phyloP scores from a whole-genome alignment of 352 stramenopile genomes.

The Pythium aquatile region DNA sequence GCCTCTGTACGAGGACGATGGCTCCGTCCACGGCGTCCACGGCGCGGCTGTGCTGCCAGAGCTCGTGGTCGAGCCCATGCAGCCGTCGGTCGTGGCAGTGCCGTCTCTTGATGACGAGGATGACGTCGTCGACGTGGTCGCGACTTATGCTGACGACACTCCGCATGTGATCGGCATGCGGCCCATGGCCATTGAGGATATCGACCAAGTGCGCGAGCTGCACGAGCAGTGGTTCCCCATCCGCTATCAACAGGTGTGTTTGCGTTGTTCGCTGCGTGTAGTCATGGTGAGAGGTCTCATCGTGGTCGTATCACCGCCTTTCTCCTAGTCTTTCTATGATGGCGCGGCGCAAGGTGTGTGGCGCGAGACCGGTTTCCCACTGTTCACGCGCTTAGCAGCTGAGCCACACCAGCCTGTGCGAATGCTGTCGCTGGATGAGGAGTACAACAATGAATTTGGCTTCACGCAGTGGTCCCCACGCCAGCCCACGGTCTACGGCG shows the following conservation, averaged over 20 bases:
- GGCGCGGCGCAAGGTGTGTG: conserved; percentile 82
- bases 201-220: conserved; percentile 88
- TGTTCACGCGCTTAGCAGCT: conserved; percentile 90
- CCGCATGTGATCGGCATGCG: conserved; percentile 64
- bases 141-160: conserved; percentile 18
- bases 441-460: conserved; percentile 19
- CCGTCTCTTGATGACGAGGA: neutral
- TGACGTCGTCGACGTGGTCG: conserved; percentile 2
- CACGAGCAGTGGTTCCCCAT: conserved; percentile 98
- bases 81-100: conserved; percentile 12
- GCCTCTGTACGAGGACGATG: conserved; percentile 11
- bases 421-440: conserved; percentile 10
- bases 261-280: neutral
- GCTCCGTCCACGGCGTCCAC: neutral
- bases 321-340: conserved; percentile 90
- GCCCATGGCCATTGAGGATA: conserved; percentile 76
- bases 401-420: conserved; percentile 34
- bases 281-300: neutral
- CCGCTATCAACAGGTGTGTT: conserved; percentile 86
- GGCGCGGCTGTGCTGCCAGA: conserved; percentile 10
- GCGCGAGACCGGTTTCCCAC: conserved; percentile 79
- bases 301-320: neutral
- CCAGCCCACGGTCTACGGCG: conserved; percentile 76
- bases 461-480: conserved; percentile 23
- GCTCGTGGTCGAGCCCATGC: conserved; percentile 24